Evolutionary conservation across 2,329 filamentous ascomycete genomes (phyloP).

Genomic region (Gaeumannomyces sp.): DNA sequence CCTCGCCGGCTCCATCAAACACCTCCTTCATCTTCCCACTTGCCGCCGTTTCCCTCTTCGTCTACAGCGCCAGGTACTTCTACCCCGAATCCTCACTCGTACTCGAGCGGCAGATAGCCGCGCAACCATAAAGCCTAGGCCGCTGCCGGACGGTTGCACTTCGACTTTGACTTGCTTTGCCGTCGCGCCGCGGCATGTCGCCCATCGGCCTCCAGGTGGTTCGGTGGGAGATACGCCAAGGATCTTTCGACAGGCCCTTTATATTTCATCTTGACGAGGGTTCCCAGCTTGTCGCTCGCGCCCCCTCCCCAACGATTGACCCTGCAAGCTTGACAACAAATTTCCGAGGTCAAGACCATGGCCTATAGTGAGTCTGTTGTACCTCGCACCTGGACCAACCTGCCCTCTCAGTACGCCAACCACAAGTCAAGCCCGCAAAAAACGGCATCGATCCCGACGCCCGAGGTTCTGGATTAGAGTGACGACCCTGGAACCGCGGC

Average conservation of each 20-base stretch:
- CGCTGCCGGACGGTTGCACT: not conserved
- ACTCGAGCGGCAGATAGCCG: not conserved
- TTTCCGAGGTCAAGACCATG: not conserved
- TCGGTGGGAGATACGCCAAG: not conserved
- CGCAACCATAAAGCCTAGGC: not conserved
- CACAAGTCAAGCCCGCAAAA: not conserved
- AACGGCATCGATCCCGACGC: not conserved
- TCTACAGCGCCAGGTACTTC: too few species aligned
- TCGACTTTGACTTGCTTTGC: not conserved
- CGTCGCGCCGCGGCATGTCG: not conserved
- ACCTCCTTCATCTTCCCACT: too few species aligned
- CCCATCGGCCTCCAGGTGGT: not conserved
- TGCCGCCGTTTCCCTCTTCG: too few species aligned
- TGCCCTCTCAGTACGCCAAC: too few species aligned
- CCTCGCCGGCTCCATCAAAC: too few species aligned
- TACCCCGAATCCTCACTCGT: not conserved
- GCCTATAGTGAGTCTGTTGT: not conserved
- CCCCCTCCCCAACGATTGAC: not conserved
- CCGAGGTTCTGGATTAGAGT: not conserved
- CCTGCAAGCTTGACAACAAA: not conserved
- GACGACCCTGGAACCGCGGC: not conserved
- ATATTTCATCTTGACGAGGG: not conserved
- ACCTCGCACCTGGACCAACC: not conserved
- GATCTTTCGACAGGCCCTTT: not conserved
- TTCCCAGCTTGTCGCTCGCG: not conserved